Evolutionary conservation across 2,329 filamentous ascomycete species (phyloP).

Genomic region (Huntiella abstrusa): DNA sequence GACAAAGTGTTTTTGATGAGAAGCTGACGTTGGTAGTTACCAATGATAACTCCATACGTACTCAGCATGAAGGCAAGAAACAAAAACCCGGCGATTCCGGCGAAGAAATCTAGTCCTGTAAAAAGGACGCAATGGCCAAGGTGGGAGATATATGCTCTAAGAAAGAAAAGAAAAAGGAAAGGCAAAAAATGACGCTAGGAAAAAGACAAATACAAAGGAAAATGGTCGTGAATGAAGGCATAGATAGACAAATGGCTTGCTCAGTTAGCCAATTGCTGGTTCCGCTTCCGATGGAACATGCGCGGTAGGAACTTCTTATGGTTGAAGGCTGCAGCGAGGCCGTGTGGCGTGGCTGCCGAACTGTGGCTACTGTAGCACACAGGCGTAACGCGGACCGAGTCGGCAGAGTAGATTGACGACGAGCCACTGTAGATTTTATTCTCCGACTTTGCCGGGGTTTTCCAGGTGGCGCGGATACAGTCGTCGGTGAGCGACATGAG

Average conservation of each 20-base stretch:
- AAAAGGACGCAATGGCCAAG: too few species aligned
- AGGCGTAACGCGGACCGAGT: neutral
- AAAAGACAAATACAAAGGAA: slow-evolving; percentile 1
- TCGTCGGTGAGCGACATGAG: slow-evolving; percentile 79
- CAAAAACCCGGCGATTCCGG: neutral
- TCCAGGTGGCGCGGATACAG: slow-evolving; percentile 64
- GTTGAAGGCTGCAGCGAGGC: too few species aligned
- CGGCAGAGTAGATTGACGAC: neutral
- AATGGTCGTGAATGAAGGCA: neutral
- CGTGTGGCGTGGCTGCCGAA: too few species aligned
- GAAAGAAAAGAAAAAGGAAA: neutral
- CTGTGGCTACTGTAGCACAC: too few species aligned
- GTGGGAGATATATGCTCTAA: neutral
- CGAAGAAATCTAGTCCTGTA: neutral
- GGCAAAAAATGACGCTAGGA: neutral
- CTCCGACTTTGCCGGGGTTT: slow-evolving; percentile 17
- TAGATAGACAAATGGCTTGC: too few species aligned
- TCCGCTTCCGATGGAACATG: too few species aligned
- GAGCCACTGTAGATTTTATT: slow-evolving; percentile 16
- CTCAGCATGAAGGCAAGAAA: too few species aligned
- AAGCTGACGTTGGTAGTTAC: too few species aligned
- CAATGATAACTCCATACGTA: too few species aligned
- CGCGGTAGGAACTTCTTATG: too few species aligned
- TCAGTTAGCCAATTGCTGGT: too few species aligned
- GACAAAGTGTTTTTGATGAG: neutral